Evolutionary conservation across 163 green algal species (phyloP), one percentile per base, ranked within the genome.

Genomic region (Trebouxiophyceae sp.): DNA sequence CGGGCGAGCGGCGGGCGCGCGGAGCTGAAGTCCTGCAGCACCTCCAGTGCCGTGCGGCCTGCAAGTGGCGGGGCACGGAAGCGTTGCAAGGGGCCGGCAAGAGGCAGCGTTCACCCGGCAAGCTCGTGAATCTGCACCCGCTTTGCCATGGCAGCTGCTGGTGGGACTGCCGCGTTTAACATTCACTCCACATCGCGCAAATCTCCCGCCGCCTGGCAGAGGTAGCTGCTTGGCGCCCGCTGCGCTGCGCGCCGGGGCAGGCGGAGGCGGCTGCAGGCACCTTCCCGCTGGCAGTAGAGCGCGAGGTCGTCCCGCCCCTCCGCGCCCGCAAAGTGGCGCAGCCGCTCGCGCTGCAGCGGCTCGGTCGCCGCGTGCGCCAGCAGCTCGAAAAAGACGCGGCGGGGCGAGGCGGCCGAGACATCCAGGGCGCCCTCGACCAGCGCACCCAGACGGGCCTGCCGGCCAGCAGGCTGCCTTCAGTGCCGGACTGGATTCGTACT

Each of bases 351-450:
- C 60, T 89, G 75, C 0, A 63, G 33, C 12, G 54, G 45, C 5
- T 62, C 33, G 1, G 32, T 54, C 0, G 86, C 77, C 47, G 84
- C 90, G 39, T 81, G 65, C 2, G 55, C 57, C 65, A 97, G 73
- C 61, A 96, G 78, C 81, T 97, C 80, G 70, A 97, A 96, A 58
- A 97, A 90, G 69, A 87, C 91, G 12, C 89, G 78, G 20, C 91
- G 67, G 0, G 93, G 93, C 0, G 85, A 87, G n/a, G 79, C 84
- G 16, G 84, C 87, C 2, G 39, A 68, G 1, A 97, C 66, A 67
- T 97, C 93, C 55, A 98, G 57, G 23, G 83, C 84, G 0, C 86
- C 90, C 5, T 65, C 70, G n/a, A 93, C 68, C 44, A 95, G 63
- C 16, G 66, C 65, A 1, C 66, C 72, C 33, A 82, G 23, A 12